Conservation (phyloP, 179 eudicot species). For the Corrigiola litoralis region DNA sequence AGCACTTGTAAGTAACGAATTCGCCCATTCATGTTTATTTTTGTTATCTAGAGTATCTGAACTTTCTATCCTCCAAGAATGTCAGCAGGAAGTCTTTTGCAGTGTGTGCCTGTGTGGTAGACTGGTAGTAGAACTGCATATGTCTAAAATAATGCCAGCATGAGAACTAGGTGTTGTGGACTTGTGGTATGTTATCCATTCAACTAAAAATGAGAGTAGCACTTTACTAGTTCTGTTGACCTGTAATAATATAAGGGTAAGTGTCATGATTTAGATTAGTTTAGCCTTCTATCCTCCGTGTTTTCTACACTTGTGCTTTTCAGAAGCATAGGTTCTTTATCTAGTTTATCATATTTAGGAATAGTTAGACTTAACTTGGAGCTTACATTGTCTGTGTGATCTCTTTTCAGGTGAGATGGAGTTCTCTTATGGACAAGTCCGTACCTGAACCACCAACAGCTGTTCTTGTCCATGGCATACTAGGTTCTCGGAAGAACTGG, state of each 20-base stretch:
- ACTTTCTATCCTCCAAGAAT: background rate
- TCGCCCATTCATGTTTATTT: background rate
- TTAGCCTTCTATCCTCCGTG: too few relatives aligned
- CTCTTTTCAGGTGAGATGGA: conserved; percentile 69
- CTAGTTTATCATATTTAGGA: background rate
- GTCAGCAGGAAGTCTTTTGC: background rate
- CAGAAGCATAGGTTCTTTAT: too few relatives aligned
- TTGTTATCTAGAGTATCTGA: background rate
- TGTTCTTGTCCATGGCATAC: conserved; percentile 87
- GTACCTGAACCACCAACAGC: conserved; percentile 89
- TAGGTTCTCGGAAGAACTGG: conserved; percentile 95
- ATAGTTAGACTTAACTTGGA: background rate
- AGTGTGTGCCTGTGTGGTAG: too few relatives aligned
- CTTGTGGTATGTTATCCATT: too few relatives aligned
- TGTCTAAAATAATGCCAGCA: too few relatives aligned
- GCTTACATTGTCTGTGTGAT: background rate
- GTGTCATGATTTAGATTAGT: too few relatives aligned
- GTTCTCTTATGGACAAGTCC: conserved; percentile 69
- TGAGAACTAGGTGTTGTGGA: too few relatives aligned
- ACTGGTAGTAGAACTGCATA: too few relatives aligned
- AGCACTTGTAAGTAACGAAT: conserved; percentile 56
- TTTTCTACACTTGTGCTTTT: too few relatives aligned
- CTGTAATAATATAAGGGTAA: too few relatives aligned
- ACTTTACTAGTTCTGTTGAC: too few relatives aligned
- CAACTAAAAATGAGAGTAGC: too few relatives aligned